Conservation (phyloP, 2,329 filamentous ascomycete species). For the Sporothrix humicola region DNA sequence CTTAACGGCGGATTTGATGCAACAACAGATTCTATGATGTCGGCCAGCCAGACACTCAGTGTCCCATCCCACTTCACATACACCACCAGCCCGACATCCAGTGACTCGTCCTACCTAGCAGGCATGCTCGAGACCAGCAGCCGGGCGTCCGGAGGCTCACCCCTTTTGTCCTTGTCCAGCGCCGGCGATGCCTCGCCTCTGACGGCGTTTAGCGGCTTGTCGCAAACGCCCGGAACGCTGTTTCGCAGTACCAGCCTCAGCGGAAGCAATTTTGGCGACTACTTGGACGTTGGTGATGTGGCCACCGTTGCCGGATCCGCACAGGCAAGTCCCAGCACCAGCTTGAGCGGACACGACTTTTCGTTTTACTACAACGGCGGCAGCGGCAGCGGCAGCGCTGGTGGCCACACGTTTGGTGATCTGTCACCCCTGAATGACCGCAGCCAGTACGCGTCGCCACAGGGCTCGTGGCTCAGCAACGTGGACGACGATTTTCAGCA, state of each 20-base stretch:
- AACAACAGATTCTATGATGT: neutral
- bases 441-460: neutral
- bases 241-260: neutral
- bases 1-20: neutral
- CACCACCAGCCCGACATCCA: slow-evolving; percentile 18
- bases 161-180: neutral
- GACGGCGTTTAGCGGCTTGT: neutral
- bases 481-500: neutral
- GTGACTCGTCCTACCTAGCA: slow-evolving; percentile 9
- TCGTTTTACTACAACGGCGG: neutral
- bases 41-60: neutral
- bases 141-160: neutral
- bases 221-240: neutral
- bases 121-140: slow-evolving; percentile 10
- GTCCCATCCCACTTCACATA: neutral
- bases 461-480: neutral
- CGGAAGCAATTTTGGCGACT: slow-evolving; percentile 25
- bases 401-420: neutral
- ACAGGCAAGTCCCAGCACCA: slow-evolving; percentile 14
- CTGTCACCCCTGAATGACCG: neutral
- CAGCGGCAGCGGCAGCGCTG: neutral
- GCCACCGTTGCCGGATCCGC: neutral
- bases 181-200: slow-evolving; percentile 8
- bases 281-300: neutral
- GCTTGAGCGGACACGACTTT: neutral